Base-by-base conservation (phyloP, 768 basidiomycete genomes). In the Kockovaella imperatae region DNA sequence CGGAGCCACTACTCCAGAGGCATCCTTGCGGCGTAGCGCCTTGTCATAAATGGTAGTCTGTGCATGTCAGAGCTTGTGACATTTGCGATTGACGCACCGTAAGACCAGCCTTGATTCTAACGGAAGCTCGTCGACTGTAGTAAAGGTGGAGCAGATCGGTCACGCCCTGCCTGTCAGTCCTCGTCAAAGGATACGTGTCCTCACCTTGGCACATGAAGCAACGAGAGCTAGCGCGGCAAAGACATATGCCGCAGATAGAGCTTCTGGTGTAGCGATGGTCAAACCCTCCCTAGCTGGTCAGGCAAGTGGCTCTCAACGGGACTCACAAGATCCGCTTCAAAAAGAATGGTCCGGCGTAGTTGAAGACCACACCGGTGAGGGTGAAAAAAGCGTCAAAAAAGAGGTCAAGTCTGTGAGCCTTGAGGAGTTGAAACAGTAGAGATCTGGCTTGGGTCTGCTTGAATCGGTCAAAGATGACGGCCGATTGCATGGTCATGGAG, bases 331-430 rank as follows among this genome's bases (percentile, higher is more conserved):
- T 69, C 39, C 52, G 80, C 79, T 86, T 87, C 35, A 95, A 76
- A 74, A 91, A 89, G 74, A 82, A 89, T 5, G 90, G 89, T 0
- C 79, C 78, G 0, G 80, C 76, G 70, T 89, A 93, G 57, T 83
- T 84, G 72, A 87, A 83, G 0, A 78, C 25, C 25, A 89, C 81
- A 56, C 81, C 81, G 47, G 82, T 62, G 50, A 82, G 72, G 0
- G 87, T 86, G 34, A 89, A 72, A 2, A 57, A 13, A 52, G 83
- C 81, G 63, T 90, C 87, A 35, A 86, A 52, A 24, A 78, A 80
- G 35, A 42, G 45, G 36, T 70, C 69, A 23, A 62, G 31, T 35
- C 46, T 43, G 45, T 68, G 64, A 4, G 60, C 61, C 20, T 45
- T 25, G 13, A 67, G 35, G 21, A 70, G 34, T 40, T 58, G 52